A percentile compares a stretch with the other conserved stretches of the same genome.
Evolutionary conservation across 192 early-diverging fungal genomes (phyloP).

Genomic region (Podila epicladia): DNA sequence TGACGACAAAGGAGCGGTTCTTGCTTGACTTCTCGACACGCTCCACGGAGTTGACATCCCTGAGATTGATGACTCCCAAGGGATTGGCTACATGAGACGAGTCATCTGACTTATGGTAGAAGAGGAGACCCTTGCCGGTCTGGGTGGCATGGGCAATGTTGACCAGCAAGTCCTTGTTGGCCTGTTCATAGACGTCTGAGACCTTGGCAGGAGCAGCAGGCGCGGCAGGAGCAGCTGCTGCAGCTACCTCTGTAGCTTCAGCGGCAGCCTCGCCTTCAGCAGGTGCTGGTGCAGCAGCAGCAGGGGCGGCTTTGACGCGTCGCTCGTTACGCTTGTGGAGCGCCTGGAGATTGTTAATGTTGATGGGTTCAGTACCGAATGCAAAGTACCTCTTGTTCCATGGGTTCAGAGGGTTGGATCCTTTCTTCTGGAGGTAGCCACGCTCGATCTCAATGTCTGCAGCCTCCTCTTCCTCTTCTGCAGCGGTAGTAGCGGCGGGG

Average conservation of each 20-base stretch:
- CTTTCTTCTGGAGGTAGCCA: constrained; percentile 48
- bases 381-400: constrained; percentile 55
- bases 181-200: constrained; percentile 40
- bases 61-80: constrained; percentile 50
- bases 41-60: constrained; percentile 50
- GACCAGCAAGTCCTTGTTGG: constrained; percentile 31
- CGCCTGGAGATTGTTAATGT: constrained; percentile 23
- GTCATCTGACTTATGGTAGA: constrained; percentile 53
- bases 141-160: constrained; percentile 51
- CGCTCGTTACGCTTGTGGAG: constrained; percentile 46
- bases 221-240: neutral
- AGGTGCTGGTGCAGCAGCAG: constrained; percentile 17
- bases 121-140: constrained; percentile 48
- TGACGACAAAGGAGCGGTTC: constrained; percentile 47
- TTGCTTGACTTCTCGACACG: constrained; percentile 42
- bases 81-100: constrained; percentile 27
- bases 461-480: constrained; percentile 38
- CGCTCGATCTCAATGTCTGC: constrained; percentile 42
- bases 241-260: constrained; percentile 7
- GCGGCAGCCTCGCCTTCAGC: constrained; percentile 27
- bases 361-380: constrained; percentile 46
- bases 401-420: constrained; percentile 35
- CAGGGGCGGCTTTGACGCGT: constrained; percentile 36
- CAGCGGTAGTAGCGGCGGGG: constrained; percentile 4
- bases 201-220: constrained; percentile 14